Evolutionary conservation across 176 grass and related monocot genomes (phyloP), one percentile per base, ranked within the genome.

Genomic region (Avena insularis): DNA sequence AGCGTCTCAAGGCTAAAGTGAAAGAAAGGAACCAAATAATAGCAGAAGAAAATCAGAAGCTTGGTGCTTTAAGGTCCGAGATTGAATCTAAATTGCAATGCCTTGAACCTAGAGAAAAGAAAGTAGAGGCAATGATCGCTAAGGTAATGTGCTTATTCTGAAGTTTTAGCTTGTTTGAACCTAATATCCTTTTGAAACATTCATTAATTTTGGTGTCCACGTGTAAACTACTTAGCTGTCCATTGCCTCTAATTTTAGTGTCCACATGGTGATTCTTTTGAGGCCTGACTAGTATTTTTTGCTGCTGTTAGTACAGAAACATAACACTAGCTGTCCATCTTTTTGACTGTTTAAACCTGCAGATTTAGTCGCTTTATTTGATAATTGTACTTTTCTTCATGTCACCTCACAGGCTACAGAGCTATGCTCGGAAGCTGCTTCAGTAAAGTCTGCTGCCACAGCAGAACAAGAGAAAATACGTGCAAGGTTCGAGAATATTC

Each of bases 21-120:
- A 93, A 87, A 86, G 84, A 98, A 87, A 92, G 27, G 74, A 90
- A 95, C 23, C 57, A 76, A 73, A 89, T 58, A 88, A 35, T 92
- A 57, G 75, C 48, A 84, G 91, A 86, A 50, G 90, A 93, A 83
- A 88, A 64, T 67, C 77, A 74, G 66, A 95, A 85, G 60, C 79
- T 98, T 81, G 76, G 82, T 71, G 12, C 66, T 75, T 25, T 93
- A 49, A 89, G 71, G 77, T 84, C 90, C 29, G 93, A 98, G 89
- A 81, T 75, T 70, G 93, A 98, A 81, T 64, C 54, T 49, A 92
- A 98, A 66, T 56, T 88, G 14, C 89, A 94, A 35, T 73, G 49
- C 58, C 78, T 93, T 63, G 81, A 86, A 71, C 81, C 87, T 21
- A 90, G 86, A 43, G 75, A 95, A 83, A 93, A 6, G 50, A 88